Base-by-base conservation (phyloP, 1,284 basidiomycete species). In the Ceratobasidium sp. region DNA sequence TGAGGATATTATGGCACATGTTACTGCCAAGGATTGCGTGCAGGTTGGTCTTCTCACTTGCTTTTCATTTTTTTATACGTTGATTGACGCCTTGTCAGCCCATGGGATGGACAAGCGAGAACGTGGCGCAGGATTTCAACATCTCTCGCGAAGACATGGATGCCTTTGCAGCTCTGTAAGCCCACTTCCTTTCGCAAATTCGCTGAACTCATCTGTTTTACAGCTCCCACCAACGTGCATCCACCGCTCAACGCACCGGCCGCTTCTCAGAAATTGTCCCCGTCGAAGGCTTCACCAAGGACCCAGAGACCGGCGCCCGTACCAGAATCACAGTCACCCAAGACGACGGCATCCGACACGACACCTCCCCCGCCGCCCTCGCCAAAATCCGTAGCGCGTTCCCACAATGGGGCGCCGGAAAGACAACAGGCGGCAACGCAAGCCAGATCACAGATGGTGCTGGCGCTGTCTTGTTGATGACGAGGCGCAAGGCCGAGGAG, bases 51-150 rank as follows among this genome's bases (percentile, higher is more conserved):
- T 77, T 20, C 79, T 23, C 79, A 63, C 76, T 79, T 23, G 74
- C 79, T 54, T 79, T 77, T 37, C 78, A 78, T 47, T 77, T 79
- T 13, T 69, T 77, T 28, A 81, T 81, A n/a, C n/a, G 75, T 42
- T 64, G 42, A 51, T 33, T 15, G 11, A 23, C 10, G n/a, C n/a
- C 23, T 79, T 82, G 84, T 37, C 83, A 90, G 84, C 92, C 92
- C 31, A 95, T 95, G 94, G 93, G 94, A 11, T 95, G 94, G 94
- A 95, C 94, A 1, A 92, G 90, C 76, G 92, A 94, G 83, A 94
- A 93, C 79, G 90, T 93, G 65, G 93, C 93, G 15, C 86, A 86
- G 71, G 90, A 97, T 76, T 98, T 94, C 85, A 87, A 90, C 80
- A 88, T 98, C 80, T 88, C 92, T 28, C 89, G 96, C 65, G 90